Base-by-base conservation (phyloP, 257 asterid genomes). In the Nyctanthes arbortristis region DNA sequence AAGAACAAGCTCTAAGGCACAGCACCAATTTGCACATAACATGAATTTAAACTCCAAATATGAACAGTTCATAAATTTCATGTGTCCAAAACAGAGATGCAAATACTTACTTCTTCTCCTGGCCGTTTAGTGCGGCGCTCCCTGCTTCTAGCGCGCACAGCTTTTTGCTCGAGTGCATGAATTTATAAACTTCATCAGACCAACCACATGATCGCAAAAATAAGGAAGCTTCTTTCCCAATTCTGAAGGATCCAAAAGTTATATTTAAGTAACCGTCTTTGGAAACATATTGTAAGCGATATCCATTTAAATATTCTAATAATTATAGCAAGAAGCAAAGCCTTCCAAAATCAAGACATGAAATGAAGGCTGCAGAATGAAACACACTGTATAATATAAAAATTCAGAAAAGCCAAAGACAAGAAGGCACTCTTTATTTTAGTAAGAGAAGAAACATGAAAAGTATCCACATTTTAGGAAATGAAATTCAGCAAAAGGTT, bases 181-280 rank as follows among this genome's bases (percentile, higher is more conserved):
- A 87, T 67, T 64, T 73, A 63, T 72, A 76, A 72, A 94, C 96
- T 79, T 94, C 91, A 14, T 86, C 84, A 25, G 80, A 75, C 97
- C 97, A 94, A 67, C 97, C 97, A 84, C 93, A 88, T 36, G 96
- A 78, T 60, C 65, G 85, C 75, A 94, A 81, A 68, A 77, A 35
- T 58, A 61, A 64, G 69, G 92, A 79, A 79, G 98, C 96, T 75
- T 91, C 96, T 80, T 87, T 83, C 65, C 74, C 83, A 72, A 94
- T 78, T 80, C 99, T 94, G 92, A 60, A 69, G 80, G 36, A 69
- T n/a, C 27, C 25, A 66, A 66, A 64, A 18, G 66, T 40, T 61
- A 33, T 65, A 63, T 32, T 67, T 22, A 57, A 49, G 28, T 65
- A 72, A 24, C 58, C 66, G 52, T 61, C 58, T 62, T n/a, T 24